A percentile compares a stretch with the other conserved stretches of the same genome.
phyloP scores from a whole-genome alignment of 116 monocot species.

The Papilionanthe hybrid region DNA sequence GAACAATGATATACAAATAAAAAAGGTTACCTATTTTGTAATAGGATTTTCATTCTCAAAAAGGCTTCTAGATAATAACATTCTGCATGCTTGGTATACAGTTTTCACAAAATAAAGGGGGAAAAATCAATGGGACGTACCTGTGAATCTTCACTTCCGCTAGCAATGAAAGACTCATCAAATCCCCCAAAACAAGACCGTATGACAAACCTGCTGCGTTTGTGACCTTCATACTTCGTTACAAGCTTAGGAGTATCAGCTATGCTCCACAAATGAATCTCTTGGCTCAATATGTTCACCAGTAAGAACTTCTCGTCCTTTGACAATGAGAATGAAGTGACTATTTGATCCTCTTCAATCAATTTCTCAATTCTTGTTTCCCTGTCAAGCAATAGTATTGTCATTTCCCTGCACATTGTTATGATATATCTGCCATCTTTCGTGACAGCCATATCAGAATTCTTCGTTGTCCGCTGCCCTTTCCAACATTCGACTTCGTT shows the following conservation, averaged over 20 bases:
- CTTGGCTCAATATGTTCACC: conserved; percentile 65
- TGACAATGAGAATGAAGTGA: conserved; percentile 78
- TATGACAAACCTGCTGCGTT: conserved; percentile 62
- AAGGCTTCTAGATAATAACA: too few relatives aligned
- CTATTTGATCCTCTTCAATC: conserved; percentile 57
- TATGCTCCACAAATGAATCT: conserved; percentile 89
- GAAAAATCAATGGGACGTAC: conserved; percentile 23
- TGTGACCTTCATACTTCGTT: conserved; percentile 68
- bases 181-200: conserved; percentile 89
- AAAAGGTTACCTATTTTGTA: too few relatives aligned
- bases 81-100: too few relatives aligned
- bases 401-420: conserved; percentile 44
- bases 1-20: too few relatives aligned
- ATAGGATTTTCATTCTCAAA: too few relatives aligned
- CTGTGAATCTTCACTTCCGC: conserved; percentile 98
- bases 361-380: conserved; percentile 46
- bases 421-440: conserved; percentile 56
- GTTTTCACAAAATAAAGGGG: too few relatives aligned
- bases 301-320: conserved; percentile 68
- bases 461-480: conserved; percentile 49
- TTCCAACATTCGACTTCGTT: conserved; percentile 62
- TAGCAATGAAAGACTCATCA: conserved; percentile 75
- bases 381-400: conserved; percentile 55
- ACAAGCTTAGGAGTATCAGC: conserved; percentile 32
- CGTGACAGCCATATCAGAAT: conserved; percentile 58